Percentiles rank a stretch among this genome's conserved stretches.
phyloP scores from a whole-genome alignment of 2,329 filamentous ascomycete genomes.

The Botrytis pseudocinerea region DNA sequence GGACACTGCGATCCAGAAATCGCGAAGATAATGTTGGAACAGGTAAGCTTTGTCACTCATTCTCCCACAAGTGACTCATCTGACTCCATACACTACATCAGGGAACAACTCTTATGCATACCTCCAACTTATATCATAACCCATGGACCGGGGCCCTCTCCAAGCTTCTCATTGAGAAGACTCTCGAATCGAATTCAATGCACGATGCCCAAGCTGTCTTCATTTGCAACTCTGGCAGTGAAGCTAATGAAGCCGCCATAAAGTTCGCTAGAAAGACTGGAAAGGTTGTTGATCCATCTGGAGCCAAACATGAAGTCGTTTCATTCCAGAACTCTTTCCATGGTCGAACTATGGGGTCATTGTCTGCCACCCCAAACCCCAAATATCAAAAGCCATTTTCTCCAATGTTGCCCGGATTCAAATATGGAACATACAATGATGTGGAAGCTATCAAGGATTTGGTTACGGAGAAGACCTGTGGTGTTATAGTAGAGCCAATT shows the following conservation, averaged over 20 bases:
- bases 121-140: conserved; percentile 97
- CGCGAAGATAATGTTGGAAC: conserved; percentile 71
- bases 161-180: conserved; percentile 80
- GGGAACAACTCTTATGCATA: conserved; percentile 79
- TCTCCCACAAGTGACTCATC: conserved; percentile 4
- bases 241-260: conserved; percentile 96
- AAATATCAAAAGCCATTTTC: conserved; percentile 96
- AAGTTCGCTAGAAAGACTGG: conserved; percentile 95
- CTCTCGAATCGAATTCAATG: conserved; percentile 77
- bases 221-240: conserved; percentile 92
- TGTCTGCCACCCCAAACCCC: conserved; percentile 95
- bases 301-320: conserved; percentile 78
- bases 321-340: conserved; percentile 94
- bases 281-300: conserved; percentile 69
- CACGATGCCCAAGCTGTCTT: conserved; percentile 78
- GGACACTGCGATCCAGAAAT: conserved; percentile 88
- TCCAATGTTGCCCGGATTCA: conserved; percentile 94
- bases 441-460: conserved; percentile 67
- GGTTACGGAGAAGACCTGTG: conserved; percentile 83
- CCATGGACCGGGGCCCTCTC: conserved; percentile 90
- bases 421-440: conserved; percentile 84
- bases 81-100: conserved; percentile 35
- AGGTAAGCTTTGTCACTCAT: conserved; percentile 52
- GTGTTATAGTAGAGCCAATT: conserved; percentile 94
- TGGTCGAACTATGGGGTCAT: conserved; percentile 89